These are phyloP conservation scores for Basidiobolus heterosporus DNA, from an alignment of 371 early-diverging fungal species.

Conservation along the genomic window DNA sequence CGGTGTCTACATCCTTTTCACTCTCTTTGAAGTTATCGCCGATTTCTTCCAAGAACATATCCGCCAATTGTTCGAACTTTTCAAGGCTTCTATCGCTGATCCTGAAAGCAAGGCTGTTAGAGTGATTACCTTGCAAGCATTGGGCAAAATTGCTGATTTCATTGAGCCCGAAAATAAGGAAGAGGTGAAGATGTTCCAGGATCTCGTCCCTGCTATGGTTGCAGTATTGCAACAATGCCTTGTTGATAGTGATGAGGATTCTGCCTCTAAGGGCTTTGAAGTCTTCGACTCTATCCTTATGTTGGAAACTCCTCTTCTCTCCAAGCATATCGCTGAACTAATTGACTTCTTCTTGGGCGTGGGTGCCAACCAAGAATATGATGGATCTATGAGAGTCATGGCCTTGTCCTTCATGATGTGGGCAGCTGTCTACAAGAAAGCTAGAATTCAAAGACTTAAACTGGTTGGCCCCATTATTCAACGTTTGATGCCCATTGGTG, in stretches of 20 bases:
- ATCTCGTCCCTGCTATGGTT: conserved; percentile 68
- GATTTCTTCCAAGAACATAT: conserved; percentile 50
- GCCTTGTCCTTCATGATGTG: conserved; percentile 46
- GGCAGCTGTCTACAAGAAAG: conserved; percentile 35
- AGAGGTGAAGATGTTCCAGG: conserved; percentile 48
- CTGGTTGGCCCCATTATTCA: conserved; percentile 58
- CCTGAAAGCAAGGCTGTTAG: conserved; percentile 66
- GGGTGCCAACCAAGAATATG: conserved; percentile 42
- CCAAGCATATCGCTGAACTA: conserved; percentile 55
- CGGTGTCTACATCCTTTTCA: conserved; percentile 63
- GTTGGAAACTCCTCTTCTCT: conserved; percentile 64
- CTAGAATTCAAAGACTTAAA: conserved; percentile 61
- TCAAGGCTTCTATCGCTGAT: conserved; percentile 56
- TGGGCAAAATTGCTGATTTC: conserved; percentile 71
- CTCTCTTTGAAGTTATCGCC: conserved; percentile 66
- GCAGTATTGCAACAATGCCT: conserved; percentile 59
- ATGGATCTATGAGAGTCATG: conserved; percentile 53
- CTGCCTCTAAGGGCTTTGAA: conserved; percentile 59
- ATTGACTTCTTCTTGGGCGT: conserved; percentile 60
- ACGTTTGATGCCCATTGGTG: conserved; percentile 60
- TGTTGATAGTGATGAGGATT: conserved; percentile 46
- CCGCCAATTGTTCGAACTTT: conserved; percentile 46
- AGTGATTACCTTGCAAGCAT: conserved; percentile 58
- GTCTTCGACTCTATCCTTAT: conserved; percentile 63
- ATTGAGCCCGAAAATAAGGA: conserved; percentile 51